phyloP scores from a whole-genome alignment of 768 basidiomycete genomes.

The Termitomyces sp. region DNA sequence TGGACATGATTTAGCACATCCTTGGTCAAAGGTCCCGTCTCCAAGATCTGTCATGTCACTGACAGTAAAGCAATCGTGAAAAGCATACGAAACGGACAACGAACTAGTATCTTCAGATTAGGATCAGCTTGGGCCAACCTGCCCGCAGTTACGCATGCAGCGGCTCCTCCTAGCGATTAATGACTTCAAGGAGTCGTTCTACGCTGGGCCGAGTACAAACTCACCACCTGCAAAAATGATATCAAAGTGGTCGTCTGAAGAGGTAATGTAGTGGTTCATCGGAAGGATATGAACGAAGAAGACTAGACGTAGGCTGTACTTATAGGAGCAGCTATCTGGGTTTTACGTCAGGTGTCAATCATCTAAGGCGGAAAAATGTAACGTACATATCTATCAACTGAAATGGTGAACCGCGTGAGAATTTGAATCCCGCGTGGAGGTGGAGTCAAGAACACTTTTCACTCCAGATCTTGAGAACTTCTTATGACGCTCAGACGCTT shows the following conservation, averaged over 20 bases:
- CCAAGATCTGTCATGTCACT: slow-evolving; percentile 35
- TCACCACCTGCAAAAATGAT: slow-evolving; percentile 56
- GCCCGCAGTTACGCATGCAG: slow-evolving; percentile 52
- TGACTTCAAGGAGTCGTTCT: not conserved
- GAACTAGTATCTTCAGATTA: slow-evolving; percentile 46
- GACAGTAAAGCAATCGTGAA: not conserved
- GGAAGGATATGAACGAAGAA: not conserved
- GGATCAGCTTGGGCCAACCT: slow-evolving; percentile 51
- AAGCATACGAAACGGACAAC: slow-evolving; percentile 1
- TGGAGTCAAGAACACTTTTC: not conserved
- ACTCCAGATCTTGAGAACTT: not conserved
- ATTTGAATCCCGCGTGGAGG: not conserved
- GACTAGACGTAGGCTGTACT: not conserved
- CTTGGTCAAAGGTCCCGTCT: slow-evolving; percentile 48
- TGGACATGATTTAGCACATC: slow-evolving; percentile 43
- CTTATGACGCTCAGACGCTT: no score
- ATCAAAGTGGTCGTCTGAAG: slow-evolving; percentile 25
- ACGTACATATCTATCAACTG: not conserved
- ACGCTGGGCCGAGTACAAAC: not conserved
- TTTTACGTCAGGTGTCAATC: not conserved
- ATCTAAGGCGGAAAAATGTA: not conserved
- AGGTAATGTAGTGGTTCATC: not conserved
- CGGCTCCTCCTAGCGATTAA: slow-evolving; percentile 36
- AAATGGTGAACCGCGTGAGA: not conserved
- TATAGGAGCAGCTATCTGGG: not conserved